Evolutionary conservation across 495 filamentous ascomycete genomes (phyloP).

Genomic region (Aspergillus avenaceus): DNA sequence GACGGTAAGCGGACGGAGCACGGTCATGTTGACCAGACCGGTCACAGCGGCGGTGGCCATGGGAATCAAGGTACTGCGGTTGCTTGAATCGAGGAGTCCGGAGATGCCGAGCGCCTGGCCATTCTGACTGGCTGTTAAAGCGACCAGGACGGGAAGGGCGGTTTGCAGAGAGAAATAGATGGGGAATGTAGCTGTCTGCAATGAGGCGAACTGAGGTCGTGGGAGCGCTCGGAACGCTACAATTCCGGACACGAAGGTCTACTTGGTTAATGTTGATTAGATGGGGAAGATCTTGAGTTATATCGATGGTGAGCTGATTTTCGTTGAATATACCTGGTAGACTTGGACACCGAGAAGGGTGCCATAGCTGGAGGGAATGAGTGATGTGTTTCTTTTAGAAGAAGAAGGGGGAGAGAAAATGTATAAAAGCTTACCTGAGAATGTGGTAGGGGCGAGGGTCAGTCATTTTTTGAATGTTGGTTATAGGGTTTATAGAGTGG

Average conservation of each 20-base stretch:
- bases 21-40: conserved; percentile 60
- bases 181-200: conserved; percentile 79
- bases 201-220: conserved; percentile 71
- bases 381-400: conserved; percentile 4
- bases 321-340: conserved; percentile 56
- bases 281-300: no score
- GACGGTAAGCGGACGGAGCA: conserved; percentile 68
- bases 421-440: conserved; percentile 53
- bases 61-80: conserved; percentile 59
- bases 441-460: conserved; percentile 74
- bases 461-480: no score
- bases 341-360: conserved; percentile 73
- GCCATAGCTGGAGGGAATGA: conserved; percentile 59
- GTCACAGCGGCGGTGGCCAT: conserved; percentile 60
- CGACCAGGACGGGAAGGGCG: conserved; percentile 63
- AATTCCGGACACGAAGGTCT: conserved; percentile 78
- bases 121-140: conserved; percentile 72
- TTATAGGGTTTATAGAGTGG: background rate
- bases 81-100: conserved; percentile 52
- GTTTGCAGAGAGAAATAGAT: conserved; percentile 83
- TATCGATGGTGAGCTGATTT: background rate
- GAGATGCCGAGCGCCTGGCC: conserved; percentile 38
- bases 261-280: background rate
- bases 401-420: no score
- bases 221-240: conserved; percentile 70